Percentiles rank a stretch among this genome's conserved stretches.
Evolutionary conservation across 176 grass and related monocot genomes (phyloP).

Genomic region (Areca catechu): DNA sequence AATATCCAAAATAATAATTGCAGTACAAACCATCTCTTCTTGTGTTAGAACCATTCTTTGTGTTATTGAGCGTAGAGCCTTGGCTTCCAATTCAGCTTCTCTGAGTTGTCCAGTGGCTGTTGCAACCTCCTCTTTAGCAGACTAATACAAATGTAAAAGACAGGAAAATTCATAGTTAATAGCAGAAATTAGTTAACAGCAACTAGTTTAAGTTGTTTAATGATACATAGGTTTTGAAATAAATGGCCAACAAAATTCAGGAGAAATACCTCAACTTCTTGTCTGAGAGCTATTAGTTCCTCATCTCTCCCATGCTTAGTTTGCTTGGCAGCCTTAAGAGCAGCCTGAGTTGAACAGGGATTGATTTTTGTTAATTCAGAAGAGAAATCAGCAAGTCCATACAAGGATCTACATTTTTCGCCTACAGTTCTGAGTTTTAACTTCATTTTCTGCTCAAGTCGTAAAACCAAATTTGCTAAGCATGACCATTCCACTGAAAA

Average conservation of each 20-base stretch:
- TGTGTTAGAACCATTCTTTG: slow-evolving; percentile 91
- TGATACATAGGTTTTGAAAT: too few species aligned
- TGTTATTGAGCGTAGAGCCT: slow-evolving; percentile 76
- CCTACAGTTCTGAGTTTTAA: too few species aligned
- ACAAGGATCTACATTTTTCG: too few species aligned
- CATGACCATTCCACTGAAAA: too few species aligned
- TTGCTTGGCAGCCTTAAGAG: slow-evolving; percentile 74
- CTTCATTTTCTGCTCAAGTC: too few species aligned
- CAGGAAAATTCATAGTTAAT: slow-evolving; percentile 1
- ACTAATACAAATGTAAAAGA: slow-evolving; percentile 30
- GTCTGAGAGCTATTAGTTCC: slow-evolving; percentile 58
- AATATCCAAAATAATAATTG: too few species aligned
- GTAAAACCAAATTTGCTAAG: too few species aligned
- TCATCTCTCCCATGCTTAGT: slow-evolving; percentile 76
- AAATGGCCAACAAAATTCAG: background rate
- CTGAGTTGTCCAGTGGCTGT: slow-evolving; percentile 58
- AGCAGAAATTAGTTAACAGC: background rate
- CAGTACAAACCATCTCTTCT: slow-evolving; percentile 79
- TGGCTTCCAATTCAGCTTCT: slow-evolving; percentile 68
- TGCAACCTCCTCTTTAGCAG: slow-evolving; percentile 60
- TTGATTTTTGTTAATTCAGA: too few species aligned
- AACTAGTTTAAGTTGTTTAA: too few species aligned
- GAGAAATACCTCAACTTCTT: slow-evolving; percentile 71
- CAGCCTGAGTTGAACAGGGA: slow-evolving; percentile 41
- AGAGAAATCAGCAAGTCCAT: too few species aligned